These are phyloP conservation scores for Coniochaeta sp. DNA, from an alignment of 2,329 filamentous ascomycete genomes.

Conservation along the genomic window DNA sequence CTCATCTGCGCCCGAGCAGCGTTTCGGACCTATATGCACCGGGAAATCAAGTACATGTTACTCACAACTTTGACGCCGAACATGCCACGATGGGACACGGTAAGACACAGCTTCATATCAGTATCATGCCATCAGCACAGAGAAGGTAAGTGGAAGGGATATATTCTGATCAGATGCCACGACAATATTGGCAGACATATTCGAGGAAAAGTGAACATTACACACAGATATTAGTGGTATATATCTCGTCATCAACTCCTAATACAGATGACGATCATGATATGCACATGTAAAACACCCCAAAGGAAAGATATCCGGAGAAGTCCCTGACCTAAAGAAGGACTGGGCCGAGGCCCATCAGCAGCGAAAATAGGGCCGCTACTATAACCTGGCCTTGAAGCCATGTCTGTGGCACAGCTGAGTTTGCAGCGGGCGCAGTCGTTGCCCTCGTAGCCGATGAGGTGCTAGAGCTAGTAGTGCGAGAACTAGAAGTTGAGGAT, in stretches of 20 bases:
- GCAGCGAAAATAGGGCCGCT: neutral
- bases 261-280: too few relatives aligned
- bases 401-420: neutral
- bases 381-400: neutral
- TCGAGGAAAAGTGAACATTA: neutral
- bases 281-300: too few relatives aligned
- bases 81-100: too few relatives aligned
- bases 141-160: too few relatives aligned
- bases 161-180: too few relatives aligned
- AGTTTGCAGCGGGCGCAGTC: neutral
- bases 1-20: too few relatives aligned
- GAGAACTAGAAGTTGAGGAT: neutral
- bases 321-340: neutral
- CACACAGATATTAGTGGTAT: neutral
- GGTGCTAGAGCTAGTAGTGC: neutral
- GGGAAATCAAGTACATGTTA: too few relatives aligned
- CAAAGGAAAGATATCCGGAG: neutral
- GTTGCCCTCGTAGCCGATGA: neutral
- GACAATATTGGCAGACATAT: too few relatives aligned
- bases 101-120: too few relatives aligned
- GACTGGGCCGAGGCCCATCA: neutral
- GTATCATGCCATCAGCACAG: too few relatives aligned
- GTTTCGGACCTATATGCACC: too few relatives aligned
- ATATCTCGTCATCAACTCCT: neutral
- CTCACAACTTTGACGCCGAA: too few relatives aligned